Evolutionary conservation across 257 asterid genomes (phyloP), one percentile per base, ranked within the genome.

Genomic region (Vinca minor): DNA sequence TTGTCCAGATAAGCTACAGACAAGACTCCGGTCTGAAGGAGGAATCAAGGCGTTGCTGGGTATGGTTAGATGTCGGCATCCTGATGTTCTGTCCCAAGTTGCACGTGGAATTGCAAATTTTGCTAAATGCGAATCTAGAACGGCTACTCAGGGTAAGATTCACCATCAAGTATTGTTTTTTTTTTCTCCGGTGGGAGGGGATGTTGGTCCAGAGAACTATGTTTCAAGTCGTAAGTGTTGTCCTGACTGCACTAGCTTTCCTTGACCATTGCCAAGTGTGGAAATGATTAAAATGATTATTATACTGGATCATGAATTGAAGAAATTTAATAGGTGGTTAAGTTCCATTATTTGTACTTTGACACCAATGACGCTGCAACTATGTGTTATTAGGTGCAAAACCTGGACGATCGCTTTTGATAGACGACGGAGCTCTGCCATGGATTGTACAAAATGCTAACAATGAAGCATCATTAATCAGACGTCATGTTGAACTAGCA

Each of bases 81-180:
- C 93, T 4, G 99, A 93, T 53, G 96, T 90, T 75, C 82, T 93
- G 67, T 84, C 96, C 50, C 99, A 93, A 86, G 89, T 93, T 62
- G 97, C 99, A 65, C 95, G 99, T 56, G 97, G 99, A 66, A 83
- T 93, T 68, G 99, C 99, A 54, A 93, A 93, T 79, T 93, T 93
- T 39, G 99, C 99, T 0, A 93, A 93, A 75, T 93, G 99, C 38
- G 99, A 93, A 77, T 93, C 99, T 60, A 75, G 99, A 71, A 92
- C 96, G 64, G 85, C 88, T 62, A 74, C 82, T 59, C 95, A 89
- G 71, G 98, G 98, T 85, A 79, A 50, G 68, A 2, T 7, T n/a
- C n/a, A n/a, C n/a, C n/a, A n/a, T n/a, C n/a, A n/a, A n/a, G n/a
- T n/a, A n/a, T n/a, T n/a, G n/a, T n/a, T n/a, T n/a, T n/a, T n/a